Base-by-base conservation (phyloP, 345 rosid species). In the Mangifera indica region DNA sequence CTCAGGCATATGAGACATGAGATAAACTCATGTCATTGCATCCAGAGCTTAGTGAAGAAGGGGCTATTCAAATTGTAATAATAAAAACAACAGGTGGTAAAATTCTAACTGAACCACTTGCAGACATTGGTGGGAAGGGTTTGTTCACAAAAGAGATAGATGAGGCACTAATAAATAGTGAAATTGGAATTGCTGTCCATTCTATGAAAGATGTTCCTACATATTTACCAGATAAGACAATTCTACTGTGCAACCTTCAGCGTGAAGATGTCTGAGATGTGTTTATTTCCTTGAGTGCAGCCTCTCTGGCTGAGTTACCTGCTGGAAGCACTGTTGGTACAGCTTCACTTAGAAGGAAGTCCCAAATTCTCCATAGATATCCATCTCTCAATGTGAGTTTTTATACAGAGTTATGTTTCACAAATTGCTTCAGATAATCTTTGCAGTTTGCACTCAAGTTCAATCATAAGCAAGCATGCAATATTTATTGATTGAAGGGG, bases 191-290 rank as follows among this genome's bases (percentile, higher is more conserved):
- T 26, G 99, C 99, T 34, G 98, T 92, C 65, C 99, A 95, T 72
- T 95, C 98, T 1, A 95, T 95, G 99, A 95, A 95, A 80, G 99
- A 95, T 74, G 99, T 95, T 51, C 99, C 99, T 0, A 95, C 99
- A 13, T 95, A 92, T 71, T 74, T 95, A 75, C 99, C 99, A 0
- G 96, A 95, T 6, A 91, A 86, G 73, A 95, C 92, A 1, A 79
- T 89, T 69, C 85, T 95, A 15, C 96, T 98, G 58, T 95, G 98
- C 80, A 92, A 92, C 73, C 88, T 95, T 78, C 80, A 54, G 29
- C 97, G 99, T 17, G 99, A 95, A 84, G 99, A 95, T 88, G 98
- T 92, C 58, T 77, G 98, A 61, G 99, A 95, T 85, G 98, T 96
- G 24, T 92, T 92, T 80, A 92, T 95, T 53, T 92, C 91, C 61